Conservation (phyloP, 768 basidiomycete species). For the Galerina sulciceps region DNA sequence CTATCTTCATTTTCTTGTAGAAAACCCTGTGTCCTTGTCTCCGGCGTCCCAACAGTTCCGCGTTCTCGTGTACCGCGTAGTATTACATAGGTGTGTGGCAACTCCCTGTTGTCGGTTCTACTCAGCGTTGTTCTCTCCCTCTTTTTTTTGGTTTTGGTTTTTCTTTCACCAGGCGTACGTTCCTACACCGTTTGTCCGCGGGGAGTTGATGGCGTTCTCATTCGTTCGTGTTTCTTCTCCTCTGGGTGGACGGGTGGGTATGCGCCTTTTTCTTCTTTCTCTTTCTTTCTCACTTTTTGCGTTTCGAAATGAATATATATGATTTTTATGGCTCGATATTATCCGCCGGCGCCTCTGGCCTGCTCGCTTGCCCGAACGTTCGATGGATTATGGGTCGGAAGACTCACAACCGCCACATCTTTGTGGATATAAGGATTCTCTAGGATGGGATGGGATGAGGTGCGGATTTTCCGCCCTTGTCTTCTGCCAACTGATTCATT, state of each 20-base stretch:
- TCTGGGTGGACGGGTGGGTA: not conserved
- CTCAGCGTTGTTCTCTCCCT: not conserved
- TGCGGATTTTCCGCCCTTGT: no score
- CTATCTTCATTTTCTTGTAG: not conserved
- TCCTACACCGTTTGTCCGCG: not conserved
- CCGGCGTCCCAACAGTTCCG: not conserved
- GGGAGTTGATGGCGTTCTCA: not conserved
- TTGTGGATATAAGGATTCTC: no score
- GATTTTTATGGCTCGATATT: not conserved
- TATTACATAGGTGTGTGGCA: not conserved
- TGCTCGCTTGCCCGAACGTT: no score
- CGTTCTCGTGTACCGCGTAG: not conserved
- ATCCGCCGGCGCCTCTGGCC: no score
- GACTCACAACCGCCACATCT: no score
- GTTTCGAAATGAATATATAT: slow-evolving; percentile 5
- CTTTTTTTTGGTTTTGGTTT: not conserved
- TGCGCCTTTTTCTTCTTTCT: not conserved
- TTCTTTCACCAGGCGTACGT: not conserved
- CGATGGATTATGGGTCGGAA: no score
- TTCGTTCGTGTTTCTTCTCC: not conserved
- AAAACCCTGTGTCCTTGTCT: not conserved
- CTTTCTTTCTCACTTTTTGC: not conserved
- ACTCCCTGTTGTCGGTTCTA: not conserved
- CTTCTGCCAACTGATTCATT: no score
- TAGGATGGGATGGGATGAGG: no score